Percentiles rank a stretch among this genome's conserved stretches.
Conservation (phyloP, 306 rosid genomes). For the Dicorynia guianensis region DNA sequence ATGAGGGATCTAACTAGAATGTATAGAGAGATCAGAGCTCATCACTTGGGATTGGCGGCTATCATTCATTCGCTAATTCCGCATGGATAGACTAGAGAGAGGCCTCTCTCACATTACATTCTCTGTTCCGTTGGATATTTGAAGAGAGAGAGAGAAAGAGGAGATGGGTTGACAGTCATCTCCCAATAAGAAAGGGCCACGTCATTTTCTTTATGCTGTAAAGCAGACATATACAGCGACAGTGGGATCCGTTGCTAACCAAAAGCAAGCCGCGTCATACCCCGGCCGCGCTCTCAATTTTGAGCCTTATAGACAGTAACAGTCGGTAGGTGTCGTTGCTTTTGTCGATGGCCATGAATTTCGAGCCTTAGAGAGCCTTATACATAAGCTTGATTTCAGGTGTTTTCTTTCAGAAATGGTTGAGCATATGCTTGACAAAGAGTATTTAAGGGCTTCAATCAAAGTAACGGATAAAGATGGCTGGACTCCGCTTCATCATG, state of each 20-base stretch:
- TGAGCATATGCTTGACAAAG: no score
- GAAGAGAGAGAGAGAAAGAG: background rate
- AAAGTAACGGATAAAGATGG: background rate
- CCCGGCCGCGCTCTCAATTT: no score
- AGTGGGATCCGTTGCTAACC: conserved; percentile 33
- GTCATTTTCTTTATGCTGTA: conserved; percentile 46
- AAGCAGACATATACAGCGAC: conserved; percentile 42
- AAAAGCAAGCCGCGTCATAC: conserved; percentile 47
- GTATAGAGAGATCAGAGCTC: background rate
- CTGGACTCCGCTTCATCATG: conserved; percentile 2
- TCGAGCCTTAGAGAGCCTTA: conserved; percentile 33
- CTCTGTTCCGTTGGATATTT: background rate
- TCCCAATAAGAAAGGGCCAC: conserved; percentile 53
- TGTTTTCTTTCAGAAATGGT: background rate
- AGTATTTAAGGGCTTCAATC: background rate
- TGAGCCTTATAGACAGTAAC: no score
- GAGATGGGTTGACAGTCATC: background rate
- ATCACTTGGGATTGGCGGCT: no score
- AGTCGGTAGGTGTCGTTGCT: conserved; percentile 40
- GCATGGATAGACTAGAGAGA: no score
- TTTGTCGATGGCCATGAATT: conserved; percentile 36
- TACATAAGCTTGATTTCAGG: no score
- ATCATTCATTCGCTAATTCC: no score
- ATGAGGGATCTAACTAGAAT: conserved; percentile 26
- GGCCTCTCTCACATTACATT: background rate